phyloP scores from a whole-genome alignment of 2,329 filamentous ascomycete species.

The Aureobasidium sp. region DNA sequence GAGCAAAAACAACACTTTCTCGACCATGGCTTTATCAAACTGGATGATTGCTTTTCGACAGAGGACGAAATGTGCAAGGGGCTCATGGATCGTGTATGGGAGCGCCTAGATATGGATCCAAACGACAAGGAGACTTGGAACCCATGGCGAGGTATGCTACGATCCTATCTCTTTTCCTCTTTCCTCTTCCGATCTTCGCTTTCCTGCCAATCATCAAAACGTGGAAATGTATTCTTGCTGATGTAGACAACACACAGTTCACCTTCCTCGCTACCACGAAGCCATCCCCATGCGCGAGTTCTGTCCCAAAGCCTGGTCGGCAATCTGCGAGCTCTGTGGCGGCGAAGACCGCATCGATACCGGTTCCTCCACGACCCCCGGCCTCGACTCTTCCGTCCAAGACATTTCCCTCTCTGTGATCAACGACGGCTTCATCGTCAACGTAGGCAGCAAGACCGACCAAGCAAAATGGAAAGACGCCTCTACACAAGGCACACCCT shows the following conservation, averaged over 20 bases:
- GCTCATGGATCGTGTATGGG: constrained; percentile 45
- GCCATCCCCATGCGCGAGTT: constrained; percentile 33
- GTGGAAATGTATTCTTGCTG: background rate
- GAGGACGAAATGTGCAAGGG: constrained; percentile 35
- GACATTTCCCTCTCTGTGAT: constrained; percentile 32
- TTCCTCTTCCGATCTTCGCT: too few species aligned
- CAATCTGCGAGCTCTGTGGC: constrained; percentile 60
- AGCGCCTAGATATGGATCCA: constrained; percentile 57
- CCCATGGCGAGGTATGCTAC: constrained; percentile 44
- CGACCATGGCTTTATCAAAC: constrained; percentile 47
- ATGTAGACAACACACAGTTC: constrained; percentile 42
- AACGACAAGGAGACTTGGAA: constrained; percentile 60
- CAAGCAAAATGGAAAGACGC: constrained; percentile 47
- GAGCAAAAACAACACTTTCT: constrained; percentile 49
- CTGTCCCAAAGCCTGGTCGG: constrained; percentile 59
- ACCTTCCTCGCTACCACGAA: constrained; percentile 18
- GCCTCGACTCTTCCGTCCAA: background rate
- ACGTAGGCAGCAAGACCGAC: constrained; percentile 51
- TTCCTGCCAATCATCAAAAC: too few species aligned
- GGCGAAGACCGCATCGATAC: constrained; percentile 49
- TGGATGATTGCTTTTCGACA: constrained; percentile 46
- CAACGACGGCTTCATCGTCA: constrained; percentile 63
- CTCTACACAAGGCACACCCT: background rate
- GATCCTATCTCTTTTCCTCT: background rate
- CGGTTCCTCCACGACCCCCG: constrained; percentile 36